Conservation (phyloP, 257 asterid species). For the Nicotiana obtusifolia region DNA sequence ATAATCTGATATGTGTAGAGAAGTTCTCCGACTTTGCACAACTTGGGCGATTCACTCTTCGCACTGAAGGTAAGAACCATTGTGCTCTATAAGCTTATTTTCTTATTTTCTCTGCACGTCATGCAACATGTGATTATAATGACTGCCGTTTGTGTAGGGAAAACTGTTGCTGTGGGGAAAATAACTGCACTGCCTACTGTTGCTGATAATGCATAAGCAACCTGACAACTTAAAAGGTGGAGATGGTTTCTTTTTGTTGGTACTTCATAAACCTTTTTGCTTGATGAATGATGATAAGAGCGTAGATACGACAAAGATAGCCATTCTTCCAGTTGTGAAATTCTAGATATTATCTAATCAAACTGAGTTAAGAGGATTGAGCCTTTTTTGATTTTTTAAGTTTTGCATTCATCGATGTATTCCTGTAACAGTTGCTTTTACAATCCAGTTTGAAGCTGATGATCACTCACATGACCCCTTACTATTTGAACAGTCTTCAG, state of each 20-base stretch:
- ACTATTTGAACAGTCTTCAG: background rate
- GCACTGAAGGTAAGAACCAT: slow-evolving; percentile 69
- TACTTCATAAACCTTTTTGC: background rate
- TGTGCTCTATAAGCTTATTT: background rate
- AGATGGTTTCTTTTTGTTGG: background rate
- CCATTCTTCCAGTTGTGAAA: background rate
- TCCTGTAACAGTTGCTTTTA: background rate
- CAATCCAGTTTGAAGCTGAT: background rate
- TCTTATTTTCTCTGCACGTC: background rate
- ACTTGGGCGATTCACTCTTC: slow-evolving; percentile 93
- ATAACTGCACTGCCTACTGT: slow-evolving; percentile 27
- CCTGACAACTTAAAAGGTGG: background rate
- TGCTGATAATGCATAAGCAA: slow-evolving; percentile 14
- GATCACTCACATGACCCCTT: background rate
- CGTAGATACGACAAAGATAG: too few species aligned
- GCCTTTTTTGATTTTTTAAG: background rate
- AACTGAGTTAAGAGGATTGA: background rate
- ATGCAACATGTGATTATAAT: background rate
- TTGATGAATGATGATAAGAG: background rate
- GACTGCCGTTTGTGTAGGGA: slow-evolving; percentile 38
- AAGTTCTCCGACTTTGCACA: slow-evolving; percentile 71
- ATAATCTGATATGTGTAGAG: slow-evolving; percentile 76
- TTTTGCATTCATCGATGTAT: background rate
- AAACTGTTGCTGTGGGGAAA: slow-evolving; percentile 42
- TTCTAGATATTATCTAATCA: background rate